A percentile compares a stretch with the other conserved stretches of the same genome.
phyloP scores from a whole-genome alignment of 2,329 filamentous ascomycete genomes.

The Penicillium sp. region DNA sequence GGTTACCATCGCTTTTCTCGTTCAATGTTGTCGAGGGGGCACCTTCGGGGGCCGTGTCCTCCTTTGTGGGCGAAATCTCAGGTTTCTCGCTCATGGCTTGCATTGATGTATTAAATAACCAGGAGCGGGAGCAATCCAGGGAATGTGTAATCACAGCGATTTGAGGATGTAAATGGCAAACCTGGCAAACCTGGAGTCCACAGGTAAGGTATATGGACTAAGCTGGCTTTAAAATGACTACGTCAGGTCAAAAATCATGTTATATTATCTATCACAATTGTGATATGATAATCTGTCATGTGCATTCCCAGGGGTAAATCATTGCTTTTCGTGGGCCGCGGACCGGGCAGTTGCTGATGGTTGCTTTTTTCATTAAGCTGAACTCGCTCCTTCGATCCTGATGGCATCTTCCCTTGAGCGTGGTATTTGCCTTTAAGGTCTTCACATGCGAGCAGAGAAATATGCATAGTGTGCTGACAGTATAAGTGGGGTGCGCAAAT shows the following conservation, averaged over 20 bases:
- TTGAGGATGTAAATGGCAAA: not conserved
- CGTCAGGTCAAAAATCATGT: too few relatives aligned
- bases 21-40: not conserved
- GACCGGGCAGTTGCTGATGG: not conserved
- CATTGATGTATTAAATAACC: not conserved
- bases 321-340: not conserved
- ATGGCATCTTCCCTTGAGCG: not conserved
- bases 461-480: not conserved
- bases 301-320: too few relatives aligned
- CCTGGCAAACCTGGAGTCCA: not conserved
- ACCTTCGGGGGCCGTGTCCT: not conserved
- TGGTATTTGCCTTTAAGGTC: not conserved
- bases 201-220: not conserved
- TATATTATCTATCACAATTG: too few relatives aligned
- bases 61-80: not conserved
- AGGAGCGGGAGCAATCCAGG: not conserved
- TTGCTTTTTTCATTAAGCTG: not conserved
- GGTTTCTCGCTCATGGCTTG: not conserved
- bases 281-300: too few relatives aligned
- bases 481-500: not conserved
- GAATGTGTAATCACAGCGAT: not conserved
- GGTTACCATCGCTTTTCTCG: not conserved
- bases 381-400: not conserved
- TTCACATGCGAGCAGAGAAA: not conserved
- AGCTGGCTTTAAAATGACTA: not conserved